phyloP scores from a whole-genome alignment of 176 grass and related monocot genomes.

The Leersia perrieri region DNA sequence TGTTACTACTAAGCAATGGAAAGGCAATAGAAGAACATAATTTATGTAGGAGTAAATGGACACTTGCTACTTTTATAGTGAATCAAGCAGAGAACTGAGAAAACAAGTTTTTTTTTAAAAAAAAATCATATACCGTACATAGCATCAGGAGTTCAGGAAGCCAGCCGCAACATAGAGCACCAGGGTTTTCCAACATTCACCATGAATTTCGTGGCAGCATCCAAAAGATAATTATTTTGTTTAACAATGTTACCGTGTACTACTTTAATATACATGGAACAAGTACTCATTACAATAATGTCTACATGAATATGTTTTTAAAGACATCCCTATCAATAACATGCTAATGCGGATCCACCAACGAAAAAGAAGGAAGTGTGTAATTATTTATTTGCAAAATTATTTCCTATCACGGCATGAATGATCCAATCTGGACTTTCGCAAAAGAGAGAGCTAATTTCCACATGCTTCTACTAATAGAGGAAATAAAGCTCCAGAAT shows the following conservation, averaged over 20 bases:
- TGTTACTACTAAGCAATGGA: neutral
- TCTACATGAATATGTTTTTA: slow-evolving; percentile 4
- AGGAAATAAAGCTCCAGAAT: slow-evolving; percentile 31
- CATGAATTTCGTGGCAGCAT: neutral
- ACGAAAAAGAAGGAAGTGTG: neutral
- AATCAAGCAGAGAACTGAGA: neutral
- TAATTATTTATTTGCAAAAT: neutral
- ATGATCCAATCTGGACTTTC: slow-evolving; percentile 15
- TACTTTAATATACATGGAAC: neutral
- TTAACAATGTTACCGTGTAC: neutral
- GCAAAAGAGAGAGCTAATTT: slow-evolving; percentile 17
- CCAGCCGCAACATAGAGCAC: neutral
- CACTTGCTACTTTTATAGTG: neutral
- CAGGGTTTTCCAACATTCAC: neutral
- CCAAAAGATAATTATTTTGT: neutral
- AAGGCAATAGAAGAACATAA: neutral
- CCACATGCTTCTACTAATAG: neutral
- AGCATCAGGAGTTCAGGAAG: neutral
- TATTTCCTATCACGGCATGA: slow-evolving; percentile 24
- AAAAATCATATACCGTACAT: neutral
- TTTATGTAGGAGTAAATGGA: neutral
- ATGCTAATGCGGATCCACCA: slow-evolving; percentile 27
- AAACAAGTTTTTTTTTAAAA: too few relatives aligned
- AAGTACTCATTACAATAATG: slow-evolving; percentile 5
- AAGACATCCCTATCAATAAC: slow-evolving; percentile 2